A percentile compares a stretch with the other conserved stretches of the same genome.
These are phyloP conservation scores for Colletotrichum australisinense DNA, from an alignment of 2,329 filamentous ascomycete species.

Conservation along the genomic window DNA sequence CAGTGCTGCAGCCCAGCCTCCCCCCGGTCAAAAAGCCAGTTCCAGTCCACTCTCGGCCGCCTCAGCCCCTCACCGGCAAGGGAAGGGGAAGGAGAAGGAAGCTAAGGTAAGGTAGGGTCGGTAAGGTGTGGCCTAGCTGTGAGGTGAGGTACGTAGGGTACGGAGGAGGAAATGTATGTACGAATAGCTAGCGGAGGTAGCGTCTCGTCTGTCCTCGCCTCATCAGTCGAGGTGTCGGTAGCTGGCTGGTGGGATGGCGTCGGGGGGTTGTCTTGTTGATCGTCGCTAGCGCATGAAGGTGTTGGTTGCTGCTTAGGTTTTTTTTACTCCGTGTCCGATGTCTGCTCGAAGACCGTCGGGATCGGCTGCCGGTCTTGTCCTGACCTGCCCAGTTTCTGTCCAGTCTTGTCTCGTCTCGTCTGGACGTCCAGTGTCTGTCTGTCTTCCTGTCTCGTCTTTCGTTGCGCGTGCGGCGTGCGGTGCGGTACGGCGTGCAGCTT, in stretches of 20 bases:
- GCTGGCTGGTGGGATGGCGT: background rate
- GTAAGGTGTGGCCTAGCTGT: background rate
- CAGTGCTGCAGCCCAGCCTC: conserved; percentile 2
- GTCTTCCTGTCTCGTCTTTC: background rate
- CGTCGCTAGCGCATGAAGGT: conserved; percentile 2
- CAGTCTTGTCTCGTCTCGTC: background rate
- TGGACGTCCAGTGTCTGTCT: background rate
- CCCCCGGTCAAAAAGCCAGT: conserved; percentile 19
- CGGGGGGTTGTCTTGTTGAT: background rate
- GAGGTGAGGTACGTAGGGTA: background rate
- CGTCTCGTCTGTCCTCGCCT: background rate
- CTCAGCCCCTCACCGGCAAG: conserved; percentile 30
- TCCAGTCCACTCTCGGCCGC: conserved; percentile 16
- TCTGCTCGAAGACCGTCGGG: background rate
- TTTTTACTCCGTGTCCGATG: background rate
- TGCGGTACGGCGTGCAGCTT: background rate
- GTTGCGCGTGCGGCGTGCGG: conserved; percentile 11
- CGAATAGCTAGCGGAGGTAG: background rate
- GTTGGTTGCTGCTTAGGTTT: background rate
- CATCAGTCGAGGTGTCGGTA: background rate
- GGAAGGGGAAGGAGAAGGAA: background rate
- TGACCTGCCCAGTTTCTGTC: background rate
- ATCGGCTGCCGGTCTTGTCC: background rate
- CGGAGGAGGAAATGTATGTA: background rate
- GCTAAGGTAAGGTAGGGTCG: conserved; percentile 18